These are phyloP conservation scores for Paradendryphiella salina DNA, from an alignment of 2,329 filamentous ascomycete species.

Conservation along the genomic window DNA sequence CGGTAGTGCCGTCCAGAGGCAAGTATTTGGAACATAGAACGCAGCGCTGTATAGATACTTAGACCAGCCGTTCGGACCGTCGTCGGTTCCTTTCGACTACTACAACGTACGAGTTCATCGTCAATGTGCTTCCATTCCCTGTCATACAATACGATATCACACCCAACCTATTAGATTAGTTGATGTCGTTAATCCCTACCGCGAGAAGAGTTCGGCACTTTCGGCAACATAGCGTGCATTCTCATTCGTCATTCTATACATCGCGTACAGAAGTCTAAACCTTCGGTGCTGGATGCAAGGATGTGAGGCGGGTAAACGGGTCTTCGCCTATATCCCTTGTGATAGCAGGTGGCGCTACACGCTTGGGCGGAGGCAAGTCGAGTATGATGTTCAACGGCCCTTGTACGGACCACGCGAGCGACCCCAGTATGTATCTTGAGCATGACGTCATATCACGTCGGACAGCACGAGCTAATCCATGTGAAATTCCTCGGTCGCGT, in stretches of 20 bases:
- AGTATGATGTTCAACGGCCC: background rate
- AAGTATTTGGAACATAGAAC: too few species aligned
- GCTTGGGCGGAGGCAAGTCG: background rate
- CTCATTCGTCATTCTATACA: background rate
- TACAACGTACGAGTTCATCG: background rate
- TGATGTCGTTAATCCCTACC: background rate
- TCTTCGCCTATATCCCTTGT: background rate
- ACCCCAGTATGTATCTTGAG: background rate
- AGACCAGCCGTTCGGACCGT: background rate
- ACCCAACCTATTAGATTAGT: background rate
- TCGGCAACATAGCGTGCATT: background rate
- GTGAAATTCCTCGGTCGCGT: conserved; percentile 11
- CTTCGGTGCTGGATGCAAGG: background rate
- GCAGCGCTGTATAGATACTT: background rate
- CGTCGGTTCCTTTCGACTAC: background rate
- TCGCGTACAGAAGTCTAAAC: background rate
- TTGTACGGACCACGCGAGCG: background rate
- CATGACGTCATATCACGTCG: conserved; percentile 7
- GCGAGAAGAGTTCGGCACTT: background rate
- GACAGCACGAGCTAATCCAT: conserved; percentile 1
- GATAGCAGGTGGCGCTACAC: background rate
- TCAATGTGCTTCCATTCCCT: background rate
- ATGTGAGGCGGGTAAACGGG: background rate
- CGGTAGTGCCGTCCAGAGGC: too few species aligned
- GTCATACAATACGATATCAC: background rate